Evolutionary conservation across 805 yeast species (phyloP), one percentile per base, ranked within the genome.

Genomic region (Millerago galiae): DNA sequence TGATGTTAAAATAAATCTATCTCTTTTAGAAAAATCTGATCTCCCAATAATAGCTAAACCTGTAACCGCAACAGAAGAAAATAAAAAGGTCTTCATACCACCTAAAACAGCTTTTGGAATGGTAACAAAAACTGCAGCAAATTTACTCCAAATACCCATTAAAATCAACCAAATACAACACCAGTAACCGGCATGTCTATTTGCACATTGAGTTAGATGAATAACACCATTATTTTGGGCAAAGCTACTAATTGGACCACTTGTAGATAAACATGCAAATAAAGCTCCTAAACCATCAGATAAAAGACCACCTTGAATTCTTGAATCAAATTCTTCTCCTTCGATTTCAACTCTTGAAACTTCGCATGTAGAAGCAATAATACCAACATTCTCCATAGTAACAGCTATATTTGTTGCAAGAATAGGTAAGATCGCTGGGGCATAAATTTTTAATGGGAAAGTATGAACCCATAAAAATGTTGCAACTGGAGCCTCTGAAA

Each of bases 201-300:
- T 81, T 37, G 96, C 96, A 66, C 95, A 88, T 61, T 86, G 87
- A 38, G 96, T 89, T 61, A 90, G 72, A 34, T 95, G 81, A 51
- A 89, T 88, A 45, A 89, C 96, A 70, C 96, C 96, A 61, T 89
- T 89, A 66, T 89, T 89, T 65, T 89, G 96, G 12, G 96, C 96
- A 68, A 89, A 89, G 0, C 93, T 83, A 12, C 95, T 81, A 77
- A 88, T 71, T 44, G 96, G 96, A 13, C 95, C 83, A 43, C 83
- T 67, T 17, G 95, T 88, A 74, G 79, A 74, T 35, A 88, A 68
- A 33, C 89, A 88, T 13, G 93, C 82, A 4, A 88, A 49, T 26
- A 26, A 26, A 16, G 83, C 54, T 46, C 95, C 90, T 51, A 86
- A 53, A 35, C 96, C 96, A 62, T 89, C 95, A 15, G 95, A 91